A percentile compares a stretch with the other conserved stretches of the same genome.
Conservation (phyloP, 2,329 filamentous ascomycete species). For the Fusarium burgessii region DNA sequence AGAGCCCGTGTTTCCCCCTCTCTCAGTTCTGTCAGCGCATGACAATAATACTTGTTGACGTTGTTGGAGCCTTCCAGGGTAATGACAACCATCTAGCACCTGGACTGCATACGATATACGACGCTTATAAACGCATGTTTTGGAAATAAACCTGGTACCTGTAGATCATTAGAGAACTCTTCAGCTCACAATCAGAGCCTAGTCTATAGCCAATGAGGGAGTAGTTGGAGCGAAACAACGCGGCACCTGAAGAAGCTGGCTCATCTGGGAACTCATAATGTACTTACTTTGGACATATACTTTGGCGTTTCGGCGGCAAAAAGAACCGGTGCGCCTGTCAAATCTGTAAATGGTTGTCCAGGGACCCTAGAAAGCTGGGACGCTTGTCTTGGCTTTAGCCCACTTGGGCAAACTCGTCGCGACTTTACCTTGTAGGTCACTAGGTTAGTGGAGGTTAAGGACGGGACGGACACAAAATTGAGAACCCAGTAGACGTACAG, state of each 20-base stretch:
- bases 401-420: constrained; percentile 41
- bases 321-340: constrained; percentile 31
- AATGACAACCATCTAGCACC: background rate
- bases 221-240: constrained; percentile 4
- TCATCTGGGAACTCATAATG: constrained; percentile 7
- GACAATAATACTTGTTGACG: constrained; percentile 67
- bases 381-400: constrained; percentile 31
- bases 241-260: background rate
- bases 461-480: constrained; percentile 6
- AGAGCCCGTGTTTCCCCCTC: constrained; percentile 31
- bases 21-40: constrained; percentile 72
- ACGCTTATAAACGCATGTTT: background rate
- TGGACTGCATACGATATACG: constrained; percentile 5
- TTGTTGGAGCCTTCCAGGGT: constrained; percentile 46
- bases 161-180: constrained; percentile 56
- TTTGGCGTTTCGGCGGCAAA: constrained; percentile 38
- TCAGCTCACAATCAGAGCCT: background rate
- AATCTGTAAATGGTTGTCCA: constrained; percentile 25
- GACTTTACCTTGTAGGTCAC: constrained; percentile 26
- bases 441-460: constrained; percentile 24
- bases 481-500: constrained; percentile 1
- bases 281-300: background rate
- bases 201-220: constrained; percentile 2
- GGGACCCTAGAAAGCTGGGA: constrained; percentile 36
- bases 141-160: constrained; percentile 55